Evolutionary conservation across 1,284 basidiomycete species (phyloP), one percentile per base, ranked within the genome.

Genomic region (Cryptococcus hybrid): DNA sequence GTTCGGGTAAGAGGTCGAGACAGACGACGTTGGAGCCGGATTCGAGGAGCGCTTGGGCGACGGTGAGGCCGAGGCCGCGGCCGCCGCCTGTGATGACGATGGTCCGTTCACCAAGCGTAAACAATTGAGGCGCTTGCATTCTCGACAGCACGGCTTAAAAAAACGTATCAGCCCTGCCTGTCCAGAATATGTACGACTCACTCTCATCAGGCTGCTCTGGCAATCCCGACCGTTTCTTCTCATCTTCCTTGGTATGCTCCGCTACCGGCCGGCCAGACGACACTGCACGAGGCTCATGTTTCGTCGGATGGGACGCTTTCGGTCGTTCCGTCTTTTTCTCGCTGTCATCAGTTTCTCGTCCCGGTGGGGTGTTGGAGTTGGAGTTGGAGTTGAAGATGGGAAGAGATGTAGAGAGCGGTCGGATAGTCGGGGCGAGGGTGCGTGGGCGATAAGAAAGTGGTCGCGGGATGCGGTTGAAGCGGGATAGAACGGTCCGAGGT

Each of bases 11-110:
- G 5, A 91, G 78, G 74, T 93, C 90, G 39, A 91, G 75, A 67
- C 87, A 89, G 72, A 89, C 88, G 0, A 92, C 84, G 2, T 86
- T 81, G 3, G 89, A 88, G 51, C 89, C 90, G 3, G 85, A 85
- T 77, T 93, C 90, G 44, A 85, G 83, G 42, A 90, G 78, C 4
- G 86, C 84, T 56, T 90, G 80, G 36, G 88, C 88, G 84, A 89
- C 87, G 76, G 90, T 88, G 44, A 92, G 82, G 3, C 90, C 90
- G 8, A 92, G 82, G 2, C 90, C 90, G 50, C 90, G 82, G 66
- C 88, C 89, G 2, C 82, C 90, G 9, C 89, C 89, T 0, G 89
- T 88, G 46, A 91, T 84, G 58, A 92, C 80, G 39, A 84, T 86
- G 12, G 89, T 88, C 30, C 88, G 85, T 65, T 86, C 86, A n/a